These are phyloP conservation scores for Abortiporus biennis DNA, from an alignment of 1,284 basidiomycete species.

Conservation along the genomic window DNA sequence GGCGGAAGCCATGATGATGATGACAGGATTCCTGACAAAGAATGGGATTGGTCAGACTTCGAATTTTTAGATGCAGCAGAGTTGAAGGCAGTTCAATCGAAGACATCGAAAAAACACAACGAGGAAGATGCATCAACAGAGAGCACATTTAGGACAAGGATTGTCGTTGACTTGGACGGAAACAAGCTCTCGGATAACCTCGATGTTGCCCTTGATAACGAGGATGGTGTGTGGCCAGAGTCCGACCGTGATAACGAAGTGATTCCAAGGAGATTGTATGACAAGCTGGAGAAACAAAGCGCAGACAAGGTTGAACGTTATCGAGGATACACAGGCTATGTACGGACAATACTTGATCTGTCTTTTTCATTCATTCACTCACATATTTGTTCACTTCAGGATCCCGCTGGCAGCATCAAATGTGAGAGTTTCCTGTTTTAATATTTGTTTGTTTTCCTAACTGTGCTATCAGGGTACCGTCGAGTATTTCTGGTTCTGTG, in stretches of 20 bases:
- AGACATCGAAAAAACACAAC: slow-evolving; percentile 27
- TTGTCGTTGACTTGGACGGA: slow-evolving; percentile 34
- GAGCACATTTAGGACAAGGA: no score
- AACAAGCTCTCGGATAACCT: slow-evolving; percentile 16
- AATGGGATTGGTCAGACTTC: slow-evolving; percentile 20
- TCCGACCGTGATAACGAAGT: slow-evolving; percentile 22
- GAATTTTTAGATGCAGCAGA: no score
- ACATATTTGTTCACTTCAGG: background rate
- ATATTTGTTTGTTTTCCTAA: background rate
- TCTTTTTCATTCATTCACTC: slow-evolving; percentile 11
- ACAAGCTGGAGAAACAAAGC: slow-evolving; percentile 37
- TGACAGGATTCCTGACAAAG: slow-evolving; percentile 17
- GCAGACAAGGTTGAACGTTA: slow-evolving; percentile 13
- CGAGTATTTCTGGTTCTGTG: slow-evolving; percentile 35
- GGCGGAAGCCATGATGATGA: slow-evolving; percentile 20
- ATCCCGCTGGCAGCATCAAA: background rate
- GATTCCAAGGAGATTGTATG: slow-evolving; percentile 32
- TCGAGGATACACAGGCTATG: background rate
- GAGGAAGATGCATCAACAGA: slow-evolving; percentile 18
- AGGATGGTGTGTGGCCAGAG: slow-evolving; percentile 27
- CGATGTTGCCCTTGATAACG: slow-evolving; percentile 19
- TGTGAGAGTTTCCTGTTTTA: background rate
- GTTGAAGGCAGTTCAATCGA: slow-evolving; percentile 24
- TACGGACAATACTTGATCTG: slow-evolving; percentile 11
- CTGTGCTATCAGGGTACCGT: slow-evolving; percentile 32